phyloP scores from a whole-genome alignment of 2,329 filamentous ascomycete species.

The Setomelanomma holmii region DNA sequence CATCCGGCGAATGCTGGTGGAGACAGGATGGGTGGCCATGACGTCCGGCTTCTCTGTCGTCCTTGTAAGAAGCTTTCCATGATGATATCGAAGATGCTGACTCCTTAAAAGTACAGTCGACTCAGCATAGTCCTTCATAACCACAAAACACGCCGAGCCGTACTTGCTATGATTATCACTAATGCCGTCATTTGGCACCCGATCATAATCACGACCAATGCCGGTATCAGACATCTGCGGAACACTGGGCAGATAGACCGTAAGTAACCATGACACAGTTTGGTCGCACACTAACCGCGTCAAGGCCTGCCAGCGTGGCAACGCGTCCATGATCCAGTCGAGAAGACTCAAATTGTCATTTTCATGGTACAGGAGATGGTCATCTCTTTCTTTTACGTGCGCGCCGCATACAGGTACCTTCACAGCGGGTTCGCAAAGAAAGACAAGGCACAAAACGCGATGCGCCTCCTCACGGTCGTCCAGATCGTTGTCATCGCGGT shows the following conservation, averaged over 20 bases:
- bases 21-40: conserved; percentile 63
- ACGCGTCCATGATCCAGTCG: conserved; percentile 5
- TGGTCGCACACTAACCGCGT: background rate
- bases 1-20: conserved; percentile 33
- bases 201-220: conserved; percentile 52
- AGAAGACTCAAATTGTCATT: conserved; percentile 45
- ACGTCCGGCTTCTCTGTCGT: conserved; percentile 66
- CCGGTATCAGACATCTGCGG: conserved; percentile 1
- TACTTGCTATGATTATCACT: conserved; percentile 62
- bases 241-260: background rate
- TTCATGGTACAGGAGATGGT: conserved; percentile 44
- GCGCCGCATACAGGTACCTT: conserved; percentile 51
- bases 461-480: conserved; percentile 13
- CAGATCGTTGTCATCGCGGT: conserved; percentile 14
- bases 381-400: conserved; percentile 54
- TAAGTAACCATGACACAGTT: background rate
- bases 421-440: conserved; percentile 39
- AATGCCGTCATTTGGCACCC: conserved; percentile 60
- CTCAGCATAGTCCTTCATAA: conserved; percentile 63
- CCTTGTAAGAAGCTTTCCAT: conserved; percentile 35
- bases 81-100: background rate
- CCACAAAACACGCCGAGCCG: conserved; percentile 51
- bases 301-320: conserved; percentile 1
- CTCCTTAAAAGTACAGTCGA: conserved; percentile 55
- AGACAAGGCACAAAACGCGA: conserved; percentile 5